Base-by-base conservation (phyloP, 2,329 filamentous ascomycete genomes). In the Thielaviopsis musarum region DNA sequence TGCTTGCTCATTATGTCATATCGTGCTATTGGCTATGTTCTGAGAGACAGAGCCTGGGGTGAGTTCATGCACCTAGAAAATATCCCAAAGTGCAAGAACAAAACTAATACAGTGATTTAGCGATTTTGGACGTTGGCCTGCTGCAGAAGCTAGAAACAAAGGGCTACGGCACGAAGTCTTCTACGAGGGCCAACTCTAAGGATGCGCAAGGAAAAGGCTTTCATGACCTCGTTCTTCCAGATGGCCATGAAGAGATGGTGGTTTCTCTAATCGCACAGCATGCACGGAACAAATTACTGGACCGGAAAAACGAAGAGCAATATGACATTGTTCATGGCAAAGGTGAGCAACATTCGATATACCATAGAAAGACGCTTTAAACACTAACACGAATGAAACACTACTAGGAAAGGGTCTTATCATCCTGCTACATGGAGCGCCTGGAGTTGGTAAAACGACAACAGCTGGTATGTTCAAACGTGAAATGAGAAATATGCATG, bases 21-120 rank as follows among this genome's bases (percentile, higher is more conserved):
- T n/a, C 63, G 68, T 0, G 68, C 71, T 0, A 70, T 69, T 60
- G 70, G 65, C 0, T 72, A 70, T 28, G 63, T 70, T 0, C 58
- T 72, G 1, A 65, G 70, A 1, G 69, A 60, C 26, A 64, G 70
- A 0, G 69, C 65, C 63, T 71, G 69, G 70, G 66, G 68, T 68
- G 56, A 60, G 67, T 61, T 22, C 5, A 24, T n/a, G 22, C 28
- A n/a, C 30, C 10, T 34, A 12, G 30, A 10, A 2, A 34, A 9
- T 12, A 34, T 12, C 9, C 9, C 17, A n/a, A 45, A 17, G 2
- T 45, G 1, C 15, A n/a, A 45, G 1, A 5, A 45, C 12, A 45
- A 15, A 45, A 45, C 12, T n/a, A n/a, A 17, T n/a, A 15, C 5
- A 4, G 7, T 5, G 2, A 49, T 55, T 63, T 13, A 38, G 19